Base-by-base conservation (phyloP, 2,329 filamentous ascomycete species). In the Chrysoporthe austroafricana region DNA sequence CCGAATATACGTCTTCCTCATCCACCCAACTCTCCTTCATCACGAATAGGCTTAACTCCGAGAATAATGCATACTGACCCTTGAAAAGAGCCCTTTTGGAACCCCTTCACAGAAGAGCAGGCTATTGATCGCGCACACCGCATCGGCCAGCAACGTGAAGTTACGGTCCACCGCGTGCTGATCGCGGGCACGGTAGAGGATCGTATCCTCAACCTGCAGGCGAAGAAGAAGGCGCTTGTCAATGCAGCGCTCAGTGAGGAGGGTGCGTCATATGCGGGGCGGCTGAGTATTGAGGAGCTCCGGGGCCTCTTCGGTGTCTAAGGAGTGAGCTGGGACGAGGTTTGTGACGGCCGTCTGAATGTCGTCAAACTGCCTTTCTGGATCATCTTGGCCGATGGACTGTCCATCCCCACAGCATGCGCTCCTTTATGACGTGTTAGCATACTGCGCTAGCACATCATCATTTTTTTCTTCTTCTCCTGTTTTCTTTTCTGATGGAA, bases 21-120 rank as follows among this genome's bases (percentile, higher is more conserved):
- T 32, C 2, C 26, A 26, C 26, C 26, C 26, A 26, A 26, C 26
- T 26, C 26, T 26, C 18, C 44, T 11, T 4, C 1, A 50, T 13
- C n/a, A 50, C 46, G 18, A 26, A 4, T 11, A 9, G 56, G n/a
- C 5, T 59, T 4, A 3, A 18, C 4, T 14, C 2, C 14, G 34
- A 58, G 18, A 42, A 16, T 21, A 58, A 26, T 14, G 3, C 16
- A 39, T 46, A 2, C 59, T 61, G 21, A 61, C 16, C 18, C 14
- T 1, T 21, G 7, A 2, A 16, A 6, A 61, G 93, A 96, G 75
- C 93, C 93, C 0, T 96, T 95, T 79, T 96, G 92, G 92, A 97
- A 96, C 70, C 93, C 93, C 0, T 96, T 90, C 74, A 90, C 95
- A 57, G 93, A 96, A 78, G 92, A 93, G 77, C 93, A 97, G 78